phyloP scores from a whole-genome alignment of 352 stramenopile genomes.

The Aphanomyces cochlioides region DNA sequence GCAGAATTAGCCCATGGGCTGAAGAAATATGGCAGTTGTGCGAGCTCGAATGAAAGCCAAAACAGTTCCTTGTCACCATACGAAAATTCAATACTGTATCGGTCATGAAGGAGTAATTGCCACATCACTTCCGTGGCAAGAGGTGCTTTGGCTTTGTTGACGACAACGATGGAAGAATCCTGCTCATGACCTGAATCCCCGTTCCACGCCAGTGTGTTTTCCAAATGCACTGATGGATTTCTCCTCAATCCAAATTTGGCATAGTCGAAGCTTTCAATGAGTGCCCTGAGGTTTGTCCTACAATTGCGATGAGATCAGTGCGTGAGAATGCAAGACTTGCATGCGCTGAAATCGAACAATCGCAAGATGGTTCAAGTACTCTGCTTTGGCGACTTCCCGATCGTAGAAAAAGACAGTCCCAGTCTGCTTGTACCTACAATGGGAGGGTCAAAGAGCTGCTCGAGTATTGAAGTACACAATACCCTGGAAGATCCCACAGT shows the following conservation, averaged over 20 bases:
- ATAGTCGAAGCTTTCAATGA: constrained; percentile 22
- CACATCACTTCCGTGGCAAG: constrained; percentile 24
- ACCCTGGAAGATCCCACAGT: constrained; percentile 37
- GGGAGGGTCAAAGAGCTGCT: neutral
- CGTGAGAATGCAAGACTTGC: neutral
- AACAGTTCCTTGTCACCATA: constrained; percentile 30
- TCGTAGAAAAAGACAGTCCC: constrained; percentile 30
- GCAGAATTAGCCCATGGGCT: constrained; percentile 24
- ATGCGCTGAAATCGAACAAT: constrained; percentile 9
- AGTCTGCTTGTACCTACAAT: constrained; percentile 14
- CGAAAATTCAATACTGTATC: constrained; percentile 20
- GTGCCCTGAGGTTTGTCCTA: constrained; percentile 7
- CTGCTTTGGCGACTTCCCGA: constrained; percentile 15
- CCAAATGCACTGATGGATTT: constrained; percentile 18
- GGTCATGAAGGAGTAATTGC: constrained; percentile 13
- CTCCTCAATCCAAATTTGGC: neutral
- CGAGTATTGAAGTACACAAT: neutral
- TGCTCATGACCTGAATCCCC: constrained; percentile 24
- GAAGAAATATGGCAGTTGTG: constrained; percentile 20
- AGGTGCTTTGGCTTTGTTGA: constrained; percentile 25
- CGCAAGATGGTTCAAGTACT: constrained; percentile 20
- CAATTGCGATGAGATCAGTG: neutral
- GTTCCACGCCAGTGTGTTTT: constrained; percentile 16
- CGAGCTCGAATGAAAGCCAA: constrained; percentile 28
- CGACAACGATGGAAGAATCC: constrained; percentile 27